Evolutionary conservation across 768 basidiomycete species (phyloP).

Genomic region (Calocybe gangraenosa): DNA sequence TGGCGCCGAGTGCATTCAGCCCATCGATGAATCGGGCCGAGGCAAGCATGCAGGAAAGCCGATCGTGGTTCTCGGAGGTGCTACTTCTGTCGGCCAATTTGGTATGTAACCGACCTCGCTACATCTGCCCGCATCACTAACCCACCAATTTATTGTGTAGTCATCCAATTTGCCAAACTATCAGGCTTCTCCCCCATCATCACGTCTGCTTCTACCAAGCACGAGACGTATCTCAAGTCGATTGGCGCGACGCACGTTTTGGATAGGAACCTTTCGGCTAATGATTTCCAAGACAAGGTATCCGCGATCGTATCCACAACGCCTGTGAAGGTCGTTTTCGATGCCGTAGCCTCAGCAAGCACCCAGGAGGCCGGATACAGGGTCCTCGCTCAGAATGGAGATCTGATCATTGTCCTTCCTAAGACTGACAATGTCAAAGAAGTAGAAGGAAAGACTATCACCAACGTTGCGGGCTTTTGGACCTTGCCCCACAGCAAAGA

Average conservation of each 20-base stretch:
- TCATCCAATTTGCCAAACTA: constrained; percentile 28
- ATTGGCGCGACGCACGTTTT: constrained; percentile 35
- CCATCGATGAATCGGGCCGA: constrained; percentile 27
- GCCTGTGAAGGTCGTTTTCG: constrained; percentile 22
- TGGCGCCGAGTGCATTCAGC: constrained; percentile 25
- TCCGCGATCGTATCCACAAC: constrained; percentile 13
- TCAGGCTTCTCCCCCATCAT: constrained; percentile 38
- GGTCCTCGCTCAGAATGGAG: constrained; percentile 32
- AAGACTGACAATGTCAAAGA: constrained; percentile 15
- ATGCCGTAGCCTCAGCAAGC: constrained; percentile 28
- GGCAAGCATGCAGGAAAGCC: constrained; percentile 28
- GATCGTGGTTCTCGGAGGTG: constrained; percentile 32
- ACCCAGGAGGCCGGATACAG: constrained; percentile 34
- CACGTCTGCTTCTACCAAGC: constrained; percentile 23
- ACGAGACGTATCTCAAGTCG: constrained; percentile 23
- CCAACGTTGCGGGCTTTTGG: constrained; percentile 4
- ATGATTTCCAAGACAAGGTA: constrained; percentile 9
- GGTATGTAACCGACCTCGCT: constrained; percentile 18
- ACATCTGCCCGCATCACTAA: no score
- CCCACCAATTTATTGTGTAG: background rate
- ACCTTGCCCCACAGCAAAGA: constrained; percentile 8
- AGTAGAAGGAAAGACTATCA: constrained; percentile 12
- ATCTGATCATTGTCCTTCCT: constrained; percentile 22
- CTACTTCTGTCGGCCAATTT: constrained; percentile 32
- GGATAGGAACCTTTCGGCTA: constrained; percentile 13